Conservation (phyloP, 2,329 filamentous ascomycete species). For the Diaporthe longicolla region DNA sequence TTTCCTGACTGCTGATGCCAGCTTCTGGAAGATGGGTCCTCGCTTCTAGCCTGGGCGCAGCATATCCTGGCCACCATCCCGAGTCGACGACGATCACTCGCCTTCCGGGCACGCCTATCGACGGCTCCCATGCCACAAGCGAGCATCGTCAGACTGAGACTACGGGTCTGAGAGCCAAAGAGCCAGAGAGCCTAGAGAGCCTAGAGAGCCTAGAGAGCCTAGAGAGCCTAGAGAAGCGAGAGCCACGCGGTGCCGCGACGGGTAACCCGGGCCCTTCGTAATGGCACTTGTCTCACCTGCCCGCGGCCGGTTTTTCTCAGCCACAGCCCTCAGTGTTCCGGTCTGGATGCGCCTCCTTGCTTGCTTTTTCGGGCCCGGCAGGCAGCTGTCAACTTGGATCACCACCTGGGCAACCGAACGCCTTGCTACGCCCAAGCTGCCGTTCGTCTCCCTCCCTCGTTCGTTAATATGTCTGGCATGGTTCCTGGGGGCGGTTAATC, state of each 20-base stretch:
- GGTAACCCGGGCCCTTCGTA: slow-evolving; percentile 5
- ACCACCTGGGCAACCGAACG: slow-evolving; percentile 6
- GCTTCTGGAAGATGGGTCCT: slow-evolving; percentile 28
- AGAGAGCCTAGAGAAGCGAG: slow-evolving; percentile 24
- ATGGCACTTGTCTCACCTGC: slow-evolving; percentile 29
- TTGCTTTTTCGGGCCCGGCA: slow-evolving; percentile 22
- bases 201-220: neutral
- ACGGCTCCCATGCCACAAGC: slow-evolving; percentile 16
- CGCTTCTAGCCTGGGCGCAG: slow-evolving; percentile 23
- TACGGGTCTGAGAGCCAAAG: slow-evolving; percentile 5
- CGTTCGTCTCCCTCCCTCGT: neutral
- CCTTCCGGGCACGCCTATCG: neutral
- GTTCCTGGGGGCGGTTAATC: neutral
- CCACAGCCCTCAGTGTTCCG: slow-evolving; percentile 14
- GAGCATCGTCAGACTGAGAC: slow-evolving; percentile 30
- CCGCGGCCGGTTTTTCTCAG: neutral
- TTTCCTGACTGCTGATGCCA: neutral
- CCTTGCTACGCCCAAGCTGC: neutral
- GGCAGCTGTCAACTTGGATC: slow-evolving; percentile 3
- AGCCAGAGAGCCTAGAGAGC: neutral
- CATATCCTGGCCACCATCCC: neutral
- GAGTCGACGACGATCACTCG: slow-evolving; percentile 22
- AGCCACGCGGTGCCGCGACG: slow-evolving; percentile 18
- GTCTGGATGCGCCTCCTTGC: slow-evolving; percentile 18
- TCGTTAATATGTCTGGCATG: neutral